phyloP scores from a whole-genome alignment of 805 yeast species.

The Metschnikowia similis region DNA sequence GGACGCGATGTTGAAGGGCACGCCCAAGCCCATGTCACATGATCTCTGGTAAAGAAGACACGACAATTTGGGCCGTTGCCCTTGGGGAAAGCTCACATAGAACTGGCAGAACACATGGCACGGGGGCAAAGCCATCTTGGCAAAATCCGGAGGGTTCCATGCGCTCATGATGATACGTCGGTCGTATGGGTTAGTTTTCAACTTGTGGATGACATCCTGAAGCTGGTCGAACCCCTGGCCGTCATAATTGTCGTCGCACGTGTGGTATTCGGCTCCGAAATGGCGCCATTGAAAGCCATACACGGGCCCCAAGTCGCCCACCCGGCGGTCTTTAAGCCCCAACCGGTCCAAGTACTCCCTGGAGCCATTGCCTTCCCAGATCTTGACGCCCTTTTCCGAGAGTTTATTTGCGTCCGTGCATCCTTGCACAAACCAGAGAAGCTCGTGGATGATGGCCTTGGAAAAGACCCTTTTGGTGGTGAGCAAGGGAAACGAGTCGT shows the following conservation, averaged over 20 bases:
- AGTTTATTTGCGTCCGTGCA: slow-evolving; percentile 81
- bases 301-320: slow-evolving; percentile 96
- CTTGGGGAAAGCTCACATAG: slow-evolving; percentile 76
- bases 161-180: slow-evolving; percentile 93
- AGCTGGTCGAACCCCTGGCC: slow-evolving; percentile 92
- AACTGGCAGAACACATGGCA: slow-evolving; percentile 97
- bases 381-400: slow-evolving; percentile 82
- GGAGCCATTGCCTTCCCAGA: slow-evolving; percentile 99
- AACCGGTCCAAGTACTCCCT: slow-evolving; percentile 81
- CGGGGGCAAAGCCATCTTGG: slow-evolving; percentile 95
- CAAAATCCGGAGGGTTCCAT: slow-evolving; percentile 97
- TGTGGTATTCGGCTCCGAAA: slow-evolving; percentile 88
- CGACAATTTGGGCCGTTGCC: slow-evolving; percentile 61
- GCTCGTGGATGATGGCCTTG: slow-evolving; percentile 82
- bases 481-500: slow-evolving; percentile 77
- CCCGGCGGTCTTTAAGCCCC: slow-evolving; percentile 76
- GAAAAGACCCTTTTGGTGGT: slow-evolving; percentile 93
- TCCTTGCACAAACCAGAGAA: slow-evolving; percentile 90
- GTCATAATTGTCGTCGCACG: slow-evolving; percentile 81
- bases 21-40: slow-evolving; percentile 99
- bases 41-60: slow-evolving; percentile 93
- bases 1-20: slow-evolving; percentile 96
- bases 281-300: slow-evolving; percentile 99
- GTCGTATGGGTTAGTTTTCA: slow-evolving; percentile 88
- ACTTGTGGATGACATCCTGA: slow-evolving; percentile 67